phyloP scores from a whole-genome alignment of 176 grass and related monocot species.

The Oryza coarctata region DNA sequence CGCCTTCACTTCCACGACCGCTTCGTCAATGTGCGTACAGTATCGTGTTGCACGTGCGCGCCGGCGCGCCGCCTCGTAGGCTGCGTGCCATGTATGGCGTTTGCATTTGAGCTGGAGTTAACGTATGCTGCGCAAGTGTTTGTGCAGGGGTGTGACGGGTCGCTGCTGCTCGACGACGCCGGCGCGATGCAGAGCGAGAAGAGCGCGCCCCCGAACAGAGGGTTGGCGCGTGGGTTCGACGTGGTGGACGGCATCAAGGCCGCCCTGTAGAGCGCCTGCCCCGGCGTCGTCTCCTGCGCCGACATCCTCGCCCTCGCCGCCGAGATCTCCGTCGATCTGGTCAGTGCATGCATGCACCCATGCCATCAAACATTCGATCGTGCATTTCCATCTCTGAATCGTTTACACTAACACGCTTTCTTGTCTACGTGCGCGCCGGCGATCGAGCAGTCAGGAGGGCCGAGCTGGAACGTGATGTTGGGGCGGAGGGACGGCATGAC shows the following conservation, averaged over 20 bases:
- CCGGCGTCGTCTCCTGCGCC: constrained; percentile 80
- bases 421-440: not conserved
- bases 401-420: not conserved
- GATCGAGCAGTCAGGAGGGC: constrained; percentile 54
- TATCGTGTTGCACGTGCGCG: too few relatives aligned
- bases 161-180: constrained; percentile 62
- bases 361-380: not conserved
- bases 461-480: constrained; percentile 57
- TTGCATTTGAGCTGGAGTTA: not conserved
- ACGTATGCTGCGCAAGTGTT: not conserved
- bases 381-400: not conserved
- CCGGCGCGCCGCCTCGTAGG: too few relatives aligned
- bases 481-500: constrained; percentile 53
- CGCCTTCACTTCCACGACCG: constrained; percentile 79
- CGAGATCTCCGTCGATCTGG: constrained; percentile 70
- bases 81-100: not conserved
- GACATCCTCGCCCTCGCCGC: constrained; percentile 84
- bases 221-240: constrained; percentile 52
- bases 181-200: constrained; percentile 59
- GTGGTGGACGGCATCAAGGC: constrained; percentile 75
- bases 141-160: constrained; percentile 76
- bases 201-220: constrained; percentile 39
- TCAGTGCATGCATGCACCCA: not conserved
- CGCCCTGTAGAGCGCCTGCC: constrained; percentile 57
- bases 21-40: constrained; percentile 51